These are phyloP conservation scores for Candida insectalens DNA, from an alignment of 805 yeast genomes.

Conservation along the genomic window DNA sequence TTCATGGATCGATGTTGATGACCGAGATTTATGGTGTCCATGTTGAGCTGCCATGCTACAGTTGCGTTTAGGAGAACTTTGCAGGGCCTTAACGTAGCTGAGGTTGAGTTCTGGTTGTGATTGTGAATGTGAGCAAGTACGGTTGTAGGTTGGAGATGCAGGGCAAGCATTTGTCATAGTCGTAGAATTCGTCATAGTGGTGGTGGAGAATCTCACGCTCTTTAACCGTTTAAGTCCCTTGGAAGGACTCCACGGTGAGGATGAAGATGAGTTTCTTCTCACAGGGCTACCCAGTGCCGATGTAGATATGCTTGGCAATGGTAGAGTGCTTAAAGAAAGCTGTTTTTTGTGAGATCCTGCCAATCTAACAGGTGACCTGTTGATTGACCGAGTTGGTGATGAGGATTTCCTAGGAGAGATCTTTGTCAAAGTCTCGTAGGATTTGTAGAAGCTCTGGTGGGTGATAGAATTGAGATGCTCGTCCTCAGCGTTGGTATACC, in stretches of 20 bases:
- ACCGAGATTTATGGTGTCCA: slow-evolving; percentile 4
- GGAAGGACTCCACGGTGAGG: slow-evolving; percentile 2
- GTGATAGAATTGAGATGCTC: slow-evolving; percentile 4
- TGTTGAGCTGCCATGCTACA: slow-evolving; percentile 8
- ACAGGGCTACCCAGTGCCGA: not conserved
- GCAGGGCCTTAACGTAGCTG: slow-evolving; percentile 17
- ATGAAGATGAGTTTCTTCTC: not conserved
- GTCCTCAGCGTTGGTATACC: not conserved
- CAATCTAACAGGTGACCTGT: too few species aligned
- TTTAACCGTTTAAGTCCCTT: slow-evolving; percentile 20
- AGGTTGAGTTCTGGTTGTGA: slow-evolving; percentile 19
- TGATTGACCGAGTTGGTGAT: not conserved
- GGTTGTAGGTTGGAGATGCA: too few species aligned
- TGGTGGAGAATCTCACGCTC: slow-evolving; percentile 13
- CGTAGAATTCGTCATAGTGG: too few species aligned
- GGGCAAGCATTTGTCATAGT: too few species aligned
- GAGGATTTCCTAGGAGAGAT: slow-evolving; percentile 1
- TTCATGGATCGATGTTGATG: not conserved
- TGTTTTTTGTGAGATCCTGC: not conserved
- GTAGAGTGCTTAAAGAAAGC: not conserved
- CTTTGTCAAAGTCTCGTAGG: slow-evolving; percentile 7
- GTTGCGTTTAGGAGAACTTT: slow-evolving; percentile 18
- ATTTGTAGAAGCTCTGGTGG: slow-evolving; percentile 8
- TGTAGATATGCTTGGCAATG: not conserved
- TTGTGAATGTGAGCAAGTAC: slow-evolving; percentile 9